phyloP scores from a whole-genome alignment of 176 grass and related monocot genomes.

The Phoenix roebelenii region DNA sequence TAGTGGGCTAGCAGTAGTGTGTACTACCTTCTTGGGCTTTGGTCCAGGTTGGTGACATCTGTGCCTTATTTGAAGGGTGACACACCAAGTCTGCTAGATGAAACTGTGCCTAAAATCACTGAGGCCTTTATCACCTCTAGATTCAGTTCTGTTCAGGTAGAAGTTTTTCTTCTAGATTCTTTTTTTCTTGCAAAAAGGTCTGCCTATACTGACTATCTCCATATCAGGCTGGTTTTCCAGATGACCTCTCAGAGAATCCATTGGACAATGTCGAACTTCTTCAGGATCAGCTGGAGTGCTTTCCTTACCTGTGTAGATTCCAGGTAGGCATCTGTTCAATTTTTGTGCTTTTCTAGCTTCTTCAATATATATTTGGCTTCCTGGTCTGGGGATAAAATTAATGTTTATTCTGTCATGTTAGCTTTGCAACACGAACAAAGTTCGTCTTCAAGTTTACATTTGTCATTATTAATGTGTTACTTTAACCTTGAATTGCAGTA shows the following conservation, averaged over 20 bases:
- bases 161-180: conserved; percentile 1
- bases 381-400: background rate
- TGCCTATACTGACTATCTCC: background rate
- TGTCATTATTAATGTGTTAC: too few species aligned
- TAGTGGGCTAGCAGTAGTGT: conserved; percentile 98
- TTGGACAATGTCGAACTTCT: conserved; percentile 92
- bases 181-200: background rate
- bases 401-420: conserved; percentile 14
- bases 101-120: conserved; percentile 96
- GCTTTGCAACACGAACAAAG: too few species aligned
- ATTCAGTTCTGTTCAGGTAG: conserved; percentile 95
- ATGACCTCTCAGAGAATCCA: conserved; percentile 67
- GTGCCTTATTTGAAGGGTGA: conserved; percentile 98
- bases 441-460: too few species aligned
- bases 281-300: conserved; percentile 94
- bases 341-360: conserved; percentile 14
- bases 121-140: conserved; percentile 96
- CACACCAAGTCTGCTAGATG: conserved; percentile 86
- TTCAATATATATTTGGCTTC: background rate
- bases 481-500: conserved; percentile 51
- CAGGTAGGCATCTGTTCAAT: conserved; percentile 45
- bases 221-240: conserved; percentile 61
- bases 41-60: conserved; percentile 96
- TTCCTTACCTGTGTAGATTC: conserved; percentile 98
- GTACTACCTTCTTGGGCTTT: conserved; percentile 91